These are phyloP conservation scores for Porphyridium purpureum DNA, from an alignment of 23 red algal species.

Conservation along the genomic window DNA sequence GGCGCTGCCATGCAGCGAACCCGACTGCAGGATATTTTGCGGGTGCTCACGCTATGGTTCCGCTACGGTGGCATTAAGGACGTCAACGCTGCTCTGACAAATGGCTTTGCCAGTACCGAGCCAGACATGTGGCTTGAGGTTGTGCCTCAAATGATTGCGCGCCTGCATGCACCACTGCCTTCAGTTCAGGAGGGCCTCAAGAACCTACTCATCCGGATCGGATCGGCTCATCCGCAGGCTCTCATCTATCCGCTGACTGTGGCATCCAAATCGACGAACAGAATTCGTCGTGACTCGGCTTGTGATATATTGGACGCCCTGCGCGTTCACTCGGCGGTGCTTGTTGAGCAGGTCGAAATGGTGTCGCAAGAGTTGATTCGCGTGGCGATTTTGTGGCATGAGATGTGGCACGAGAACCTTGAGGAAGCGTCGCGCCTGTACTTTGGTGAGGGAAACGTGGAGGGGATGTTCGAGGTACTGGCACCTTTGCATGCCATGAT, in stretches of 20 bases:
- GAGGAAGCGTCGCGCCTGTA: conserved; percentile 90
- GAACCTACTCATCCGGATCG: conserved; percentile 56
- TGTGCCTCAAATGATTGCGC: conserved; percentile 95
- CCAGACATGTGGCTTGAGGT: conserved; percentile 88
- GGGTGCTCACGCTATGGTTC: conserved; percentile 92
- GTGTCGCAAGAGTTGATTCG: conserved; percentile 77
- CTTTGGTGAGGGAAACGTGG: conserved; percentile 75
- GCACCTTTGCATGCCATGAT: conserved; percentile 79
- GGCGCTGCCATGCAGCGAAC: conserved; percentile 19
- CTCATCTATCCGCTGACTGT: conserved; percentile 89
- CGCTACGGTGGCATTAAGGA: conserved; percentile 55
- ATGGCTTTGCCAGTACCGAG: conserved; percentile 48
- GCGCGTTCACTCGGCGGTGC: conserved; percentile 32
- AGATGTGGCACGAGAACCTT: conserved; percentile 86
- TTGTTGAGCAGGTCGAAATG: conserved; percentile 82
- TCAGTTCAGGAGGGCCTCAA: conserved; percentile 55
- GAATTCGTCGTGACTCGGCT: conserved; percentile 16
- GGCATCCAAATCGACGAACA: conserved; percentile 39
- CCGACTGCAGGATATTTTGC: conserved; percentile 53
- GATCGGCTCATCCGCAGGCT: conserved; percentile 77
- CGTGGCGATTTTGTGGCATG: conserved; percentile 78
- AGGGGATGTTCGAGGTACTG: conserved; percentile 75
- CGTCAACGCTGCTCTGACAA: conserved; percentile 30
- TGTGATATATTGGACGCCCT: conserved; percentile 27
- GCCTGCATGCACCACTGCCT: conserved; percentile 57